A percentile compares a stretch with the other conserved stretches of the same genome.
phyloP scores from a whole-genome alignment of 164 flowering plant genomes.

The Warburgia ugandensis region DNA sequence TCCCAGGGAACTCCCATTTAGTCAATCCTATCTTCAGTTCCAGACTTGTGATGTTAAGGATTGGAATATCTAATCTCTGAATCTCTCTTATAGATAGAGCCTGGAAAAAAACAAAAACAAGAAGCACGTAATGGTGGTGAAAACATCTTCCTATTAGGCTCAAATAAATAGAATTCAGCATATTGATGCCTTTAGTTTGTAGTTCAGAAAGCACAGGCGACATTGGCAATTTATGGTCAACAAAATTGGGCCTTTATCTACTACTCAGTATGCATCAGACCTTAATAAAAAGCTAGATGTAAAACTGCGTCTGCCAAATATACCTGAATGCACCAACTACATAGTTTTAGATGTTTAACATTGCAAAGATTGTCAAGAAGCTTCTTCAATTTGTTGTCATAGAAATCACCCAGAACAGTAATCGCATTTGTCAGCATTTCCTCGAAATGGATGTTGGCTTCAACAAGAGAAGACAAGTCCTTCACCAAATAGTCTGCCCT shows the following conservation, averaged over 20 bases:
- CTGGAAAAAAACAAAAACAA: not conserved
- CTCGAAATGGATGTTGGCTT: not conserved
- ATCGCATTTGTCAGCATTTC: not conserved
- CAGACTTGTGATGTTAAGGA: not conserved
- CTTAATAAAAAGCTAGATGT: not conserved
- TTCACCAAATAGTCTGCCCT: not conserved
- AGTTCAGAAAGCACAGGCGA: too few species aligned
- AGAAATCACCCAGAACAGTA: not conserved
- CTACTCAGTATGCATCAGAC: not conserved
- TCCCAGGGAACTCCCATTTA: slow-evolving; percentile 4
- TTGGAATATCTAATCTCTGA: not conserved
- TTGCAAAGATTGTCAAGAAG: not conserved
- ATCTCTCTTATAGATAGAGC: slow-evolving; percentile 3
- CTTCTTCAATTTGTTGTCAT: not conserved
- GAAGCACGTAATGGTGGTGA: not conserved
- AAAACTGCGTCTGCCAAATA: not conserved
- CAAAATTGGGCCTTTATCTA: not conserved
- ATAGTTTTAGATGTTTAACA: slow-evolving; percentile 1
- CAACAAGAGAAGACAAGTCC: not conserved
- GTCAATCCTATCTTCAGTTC: slow-evolving; percentile 3
- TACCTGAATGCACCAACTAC: slow-evolving; percentile 5
- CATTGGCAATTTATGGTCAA: not conserved
- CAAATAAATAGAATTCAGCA: too few species aligned
- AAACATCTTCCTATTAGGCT: too few species aligned
- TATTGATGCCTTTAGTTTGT: too few species aligned